Percentiles rank a stretch among this genome's conserved stretches.
These are phyloP conservation scores for Adansonia rubrostipa DNA, from an alignment of 441 rosid species.

Conservation along the genomic window DNA sequence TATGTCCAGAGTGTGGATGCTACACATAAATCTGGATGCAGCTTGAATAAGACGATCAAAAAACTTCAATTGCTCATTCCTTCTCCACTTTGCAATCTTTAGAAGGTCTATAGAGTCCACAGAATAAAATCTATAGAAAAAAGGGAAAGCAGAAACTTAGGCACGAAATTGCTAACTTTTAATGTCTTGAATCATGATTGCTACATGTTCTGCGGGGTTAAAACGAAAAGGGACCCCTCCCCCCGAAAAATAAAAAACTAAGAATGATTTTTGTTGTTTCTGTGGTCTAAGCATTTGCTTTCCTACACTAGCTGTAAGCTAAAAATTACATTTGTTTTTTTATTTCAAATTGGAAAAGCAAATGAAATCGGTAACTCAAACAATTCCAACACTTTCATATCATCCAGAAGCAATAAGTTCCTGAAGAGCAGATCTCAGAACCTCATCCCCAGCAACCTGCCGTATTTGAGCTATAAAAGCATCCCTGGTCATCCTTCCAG, in stretches of 20 bases:
- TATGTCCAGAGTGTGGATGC: neutral
- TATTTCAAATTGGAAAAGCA: neutral
- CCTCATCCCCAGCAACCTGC: conserved; percentile 44
- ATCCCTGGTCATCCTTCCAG: conserved; percentile 39
- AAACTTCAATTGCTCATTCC: neutral
- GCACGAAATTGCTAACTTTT: neutral
- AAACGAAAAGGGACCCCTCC: neutral
- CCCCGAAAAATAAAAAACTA: neutral
- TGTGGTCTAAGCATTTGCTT: neutral
- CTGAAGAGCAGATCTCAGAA: conserved; percentile 37
- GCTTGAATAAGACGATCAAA: neutral
- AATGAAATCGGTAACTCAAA: conserved; percentile 1
- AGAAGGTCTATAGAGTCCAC: neutral
- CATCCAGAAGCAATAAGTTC: conserved; percentile 39
- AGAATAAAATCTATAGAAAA: neutral
- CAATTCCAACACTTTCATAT: conserved; percentile 27
- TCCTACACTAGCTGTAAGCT: neutral
- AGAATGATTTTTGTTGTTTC: neutral
- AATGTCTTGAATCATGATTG: neutral
- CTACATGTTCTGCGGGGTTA: neutral
- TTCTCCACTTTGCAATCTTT: neutral
- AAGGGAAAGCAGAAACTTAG: neutral
- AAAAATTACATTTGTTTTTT: conserved; percentile 23
- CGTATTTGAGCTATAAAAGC: conserved; percentile 39
- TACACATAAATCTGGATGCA: neutral